Conservation (phyloP, 441 rosid genomes). For the Hura crepitans region DNA sequence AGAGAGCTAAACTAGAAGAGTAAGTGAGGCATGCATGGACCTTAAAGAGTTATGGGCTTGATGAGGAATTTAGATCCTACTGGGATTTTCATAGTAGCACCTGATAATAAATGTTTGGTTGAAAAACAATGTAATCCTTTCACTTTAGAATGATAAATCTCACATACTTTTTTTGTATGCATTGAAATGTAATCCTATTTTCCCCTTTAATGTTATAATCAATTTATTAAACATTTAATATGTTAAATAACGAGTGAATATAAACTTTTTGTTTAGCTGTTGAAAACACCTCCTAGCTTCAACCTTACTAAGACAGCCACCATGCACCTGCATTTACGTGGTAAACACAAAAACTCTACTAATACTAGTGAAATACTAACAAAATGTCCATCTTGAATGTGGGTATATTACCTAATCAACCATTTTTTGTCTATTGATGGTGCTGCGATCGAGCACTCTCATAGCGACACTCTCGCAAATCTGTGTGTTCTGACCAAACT, state of each 20-base stretch:
- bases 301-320: constrained; percentile 81
- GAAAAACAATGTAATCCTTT: too few relatives aligned
- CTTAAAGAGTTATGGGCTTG: constrained; percentile 54
- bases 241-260: too few relatives aligned
- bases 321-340: constrained; percentile 55
- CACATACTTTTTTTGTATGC: too few relatives aligned
- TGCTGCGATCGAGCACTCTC: constrained; percentile 87
- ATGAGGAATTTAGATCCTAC: constrained; percentile 38
- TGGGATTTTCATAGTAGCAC: constrained; percentile 47
- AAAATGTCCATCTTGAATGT: constrained; percentile 2
- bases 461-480: constrained; percentile 98
- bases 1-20: constrained; percentile 46
- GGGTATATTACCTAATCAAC: constrained; percentile 56
- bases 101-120: too few relatives aligned
- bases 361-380: not conserved
- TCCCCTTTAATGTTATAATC: too few relatives aligned
- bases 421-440: constrained; percentile 93
- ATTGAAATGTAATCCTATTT: too few relatives aligned
- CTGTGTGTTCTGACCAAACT: constrained; percentile 96
- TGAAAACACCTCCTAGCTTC: constrained; percentile 86
- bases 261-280: too few relatives aligned
- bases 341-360: constrained; percentile 9
- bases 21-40: constrained; percentile 58
- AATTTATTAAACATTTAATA: too few relatives aligned
- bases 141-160: too few relatives aligned